Conservation (phyloP, 352 stramenopile species). For the Phytophthora cajani region DNA sequence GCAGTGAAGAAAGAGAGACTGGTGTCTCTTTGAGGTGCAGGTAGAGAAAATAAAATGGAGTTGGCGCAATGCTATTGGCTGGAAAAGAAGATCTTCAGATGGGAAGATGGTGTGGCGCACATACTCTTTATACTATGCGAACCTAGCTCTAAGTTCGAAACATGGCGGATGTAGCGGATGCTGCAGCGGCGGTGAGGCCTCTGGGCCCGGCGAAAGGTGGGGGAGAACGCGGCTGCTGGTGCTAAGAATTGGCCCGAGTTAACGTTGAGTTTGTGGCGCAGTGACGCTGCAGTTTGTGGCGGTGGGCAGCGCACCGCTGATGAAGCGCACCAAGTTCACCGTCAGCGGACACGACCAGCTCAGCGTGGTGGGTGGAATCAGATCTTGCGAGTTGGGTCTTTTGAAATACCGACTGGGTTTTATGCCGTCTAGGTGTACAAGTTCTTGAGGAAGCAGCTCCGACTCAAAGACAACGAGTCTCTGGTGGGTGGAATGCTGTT, state of each 20-base stretch:
- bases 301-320: conserved; percentile 79
- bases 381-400: conserved; percentile 8
- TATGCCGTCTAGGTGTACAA: conserved; percentile 72
- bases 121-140: not conserved
- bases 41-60: not conserved
- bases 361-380: conserved; percentile 60
- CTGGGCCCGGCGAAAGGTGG: conserved; percentile 47
- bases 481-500: conserved; percentile 44
- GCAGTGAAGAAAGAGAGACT: not conserved
- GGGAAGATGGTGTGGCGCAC: not conserved
- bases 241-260: not conserved
- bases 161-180: not conserved
- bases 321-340: conserved; percentile 91
- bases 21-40: not conserved
- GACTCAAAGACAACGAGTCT: conserved; percentile 75
- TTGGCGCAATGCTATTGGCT: not conserved
- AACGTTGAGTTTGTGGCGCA: conserved; percentile 8
- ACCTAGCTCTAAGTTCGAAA: not conserved
- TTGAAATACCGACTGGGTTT: not conserved
- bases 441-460: conserved; percentile 84
- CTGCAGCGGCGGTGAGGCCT: conserved; percentile 12
- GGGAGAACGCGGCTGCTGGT: not conserved
- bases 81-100: not conserved
- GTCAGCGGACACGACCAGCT: conserved; percentile 77
- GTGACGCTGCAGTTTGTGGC: conserved; percentile 88